Base-by-base conservation (phyloP, 2,329 filamentous ascomycete species). In the Xylariaceae sp. region DNA sequence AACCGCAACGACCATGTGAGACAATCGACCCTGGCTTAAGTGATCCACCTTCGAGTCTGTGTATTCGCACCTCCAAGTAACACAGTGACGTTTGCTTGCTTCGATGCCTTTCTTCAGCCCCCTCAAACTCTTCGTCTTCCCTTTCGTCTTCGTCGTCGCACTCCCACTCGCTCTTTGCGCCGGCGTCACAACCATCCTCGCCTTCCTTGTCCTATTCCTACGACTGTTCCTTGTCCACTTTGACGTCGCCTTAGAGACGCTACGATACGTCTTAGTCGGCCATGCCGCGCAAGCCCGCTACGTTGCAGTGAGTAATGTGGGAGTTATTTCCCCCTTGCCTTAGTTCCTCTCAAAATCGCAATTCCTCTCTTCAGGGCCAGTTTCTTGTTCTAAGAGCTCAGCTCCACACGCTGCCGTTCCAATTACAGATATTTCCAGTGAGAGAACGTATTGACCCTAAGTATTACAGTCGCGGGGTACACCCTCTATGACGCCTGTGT, bases 131-230 rank as follows among this genome's bases (percentile, higher is more conserved):
- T 71, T 89, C 45, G 75, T 86, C 49, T 77, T 88, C 48, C 86
- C 86, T n/a, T 79, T 88, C 66, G 76, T 89, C 62, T 79, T 85
- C 67, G 61, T 88, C 61, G 77, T 87, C 66, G 86, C 86, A 19
- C 74, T 89, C 11, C 87, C 87, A 7, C 78, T 90, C 50, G 79
- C 84, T 64, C 69, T 89, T 46, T 82, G 86, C 52, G 87, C 87
- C 49, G 82, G 80, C 61, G 74, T 89, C 61, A 90, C 87, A 28
- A 86, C 87, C 52, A 80, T 79, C 4, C 64, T 89, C 44, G 85
- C 87, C 34, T 83, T 87, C 62, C 77, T 82, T 33, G 77, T 88
- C 31, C 80, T 90, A 45, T 79, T 84, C 67, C 73, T 87, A 60
- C 81, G 87, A 21, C 81, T 87, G 21, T 75, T 82, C 41, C 68